Evolutionary conservation across 805 yeast species (phyloP), one percentile per base, ranked within the genome.

Genomic region (Starmerella roubikii): DNA sequence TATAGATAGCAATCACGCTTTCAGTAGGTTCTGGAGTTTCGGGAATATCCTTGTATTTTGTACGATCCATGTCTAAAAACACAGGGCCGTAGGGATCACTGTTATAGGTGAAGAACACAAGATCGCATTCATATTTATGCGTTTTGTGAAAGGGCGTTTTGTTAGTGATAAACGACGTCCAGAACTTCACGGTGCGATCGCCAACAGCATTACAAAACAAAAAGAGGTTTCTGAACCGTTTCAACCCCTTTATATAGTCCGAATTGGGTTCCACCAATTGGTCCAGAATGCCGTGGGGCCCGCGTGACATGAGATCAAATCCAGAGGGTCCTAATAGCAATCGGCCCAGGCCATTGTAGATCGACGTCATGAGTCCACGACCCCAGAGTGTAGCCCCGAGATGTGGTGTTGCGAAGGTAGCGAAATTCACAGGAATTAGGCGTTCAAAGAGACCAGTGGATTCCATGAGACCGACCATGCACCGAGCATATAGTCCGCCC

Each of bases 171-270:
- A 66, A 85, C 0, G 93, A 68, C 0, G 96, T 82, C 59, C 74
- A 80, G 55, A 83, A 88, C 13, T 86, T 77, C 4, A 86, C 97
- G 0, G 93, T 71, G 43, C 95, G 66, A 57, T 86, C 97, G 53
- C 82, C 78, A 37, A 75, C 67, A 17, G 77, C 70, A 59, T 88
- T 86, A 10, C 94, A 83, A 40, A 83, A 61, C 2, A 74, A 56
- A 2, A 72, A 60, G 38, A 78, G 67, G 39, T 68, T 66, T 42
- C 74, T 60, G 56, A 86, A 86, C 40, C 49, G 53, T 4, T 51
- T 43, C 36, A 85, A 62, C 0, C 81, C 91, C 38, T 67, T 56
- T 34, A 61, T 59, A 51, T 67, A 85, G 6, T 50, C 16, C 55
- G 52, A 35, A 34, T 58, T 54, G 1, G 73, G 76, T 32, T 70